Conservation (phyloP, 2,329 filamentous ascomycete species). For the Monilinia aucupariae region DNA sequence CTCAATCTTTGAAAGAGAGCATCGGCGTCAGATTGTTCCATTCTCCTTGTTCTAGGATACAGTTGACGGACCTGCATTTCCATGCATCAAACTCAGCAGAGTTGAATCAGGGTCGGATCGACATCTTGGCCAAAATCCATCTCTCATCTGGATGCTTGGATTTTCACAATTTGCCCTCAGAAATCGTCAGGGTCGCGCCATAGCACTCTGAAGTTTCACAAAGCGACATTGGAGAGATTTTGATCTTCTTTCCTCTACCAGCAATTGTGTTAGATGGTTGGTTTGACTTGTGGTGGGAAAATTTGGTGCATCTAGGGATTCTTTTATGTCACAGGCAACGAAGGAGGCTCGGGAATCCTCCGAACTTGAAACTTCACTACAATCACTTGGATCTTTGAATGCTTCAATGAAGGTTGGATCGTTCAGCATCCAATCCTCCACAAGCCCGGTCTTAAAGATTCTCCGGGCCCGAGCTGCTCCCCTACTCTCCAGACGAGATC, state of each 20-base stretch:
- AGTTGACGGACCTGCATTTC: neutral
- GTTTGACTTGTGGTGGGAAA: neutral
- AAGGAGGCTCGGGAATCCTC: neutral
- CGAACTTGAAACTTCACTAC: neutral
- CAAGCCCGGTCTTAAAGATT: neutral
- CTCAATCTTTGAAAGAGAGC: neutral
- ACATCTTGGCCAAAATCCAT: neutral
- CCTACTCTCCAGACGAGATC: neutral
- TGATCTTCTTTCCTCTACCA: neutral
- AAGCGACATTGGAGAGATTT: neutral
- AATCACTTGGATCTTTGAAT: neutral
- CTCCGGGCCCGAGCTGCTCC: neutral
- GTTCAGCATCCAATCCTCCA: neutral
- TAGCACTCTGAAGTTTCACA: neutral
- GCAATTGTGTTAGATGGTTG: neutral
- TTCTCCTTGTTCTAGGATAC: neutral
- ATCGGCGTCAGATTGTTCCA: neutral
- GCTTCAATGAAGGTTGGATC: neutral
- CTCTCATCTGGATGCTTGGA: slow-evolving; percentile 5
- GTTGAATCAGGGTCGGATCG: neutral
- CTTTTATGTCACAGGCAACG: neutral
- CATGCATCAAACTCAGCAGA: neutral
- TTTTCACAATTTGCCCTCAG: neutral
- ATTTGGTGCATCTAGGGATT: neutral
- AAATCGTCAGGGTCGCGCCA: too few relatives aligned